Conservation (phyloP, 148 eudicot species). For the Beta vulgaris region DNA sequence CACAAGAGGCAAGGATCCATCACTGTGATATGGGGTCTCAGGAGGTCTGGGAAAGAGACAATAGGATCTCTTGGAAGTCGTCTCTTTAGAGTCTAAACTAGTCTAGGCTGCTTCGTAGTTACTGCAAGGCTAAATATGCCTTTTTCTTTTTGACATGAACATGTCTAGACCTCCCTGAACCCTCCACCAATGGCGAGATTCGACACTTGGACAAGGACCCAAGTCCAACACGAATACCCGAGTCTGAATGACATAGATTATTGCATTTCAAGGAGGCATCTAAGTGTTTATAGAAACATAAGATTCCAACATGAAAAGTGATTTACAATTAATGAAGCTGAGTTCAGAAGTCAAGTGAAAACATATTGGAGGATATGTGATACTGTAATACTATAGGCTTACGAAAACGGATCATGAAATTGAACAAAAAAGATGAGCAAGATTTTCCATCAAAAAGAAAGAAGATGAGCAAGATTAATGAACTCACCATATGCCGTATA, state of each 20-base stretch:
- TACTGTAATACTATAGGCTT: neutral
- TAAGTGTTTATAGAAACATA: neutral
- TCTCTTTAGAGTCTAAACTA: neutral
- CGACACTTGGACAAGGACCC: too few relatives aligned
- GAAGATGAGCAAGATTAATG: constrained; percentile 13
- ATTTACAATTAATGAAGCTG: constrained; percentile 1
- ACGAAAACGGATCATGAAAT: neutral
- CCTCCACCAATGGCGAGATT: neutral
- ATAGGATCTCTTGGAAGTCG: neutral
- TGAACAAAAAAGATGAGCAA: neutral
- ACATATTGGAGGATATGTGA: neutral
- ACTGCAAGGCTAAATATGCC: neutral
- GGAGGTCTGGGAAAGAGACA: neutral
- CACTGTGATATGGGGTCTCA: neutral
- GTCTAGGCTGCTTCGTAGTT: neutral
- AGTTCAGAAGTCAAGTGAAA: neutral
- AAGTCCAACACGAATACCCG: too few relatives aligned
- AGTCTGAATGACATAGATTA: neutral
- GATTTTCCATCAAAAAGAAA: too few relatives aligned
- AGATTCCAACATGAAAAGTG: neutral
- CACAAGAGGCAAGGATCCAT: neutral
- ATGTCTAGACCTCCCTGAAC: neutral
- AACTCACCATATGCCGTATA: constrained; percentile 86
- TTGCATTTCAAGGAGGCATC: neutral
- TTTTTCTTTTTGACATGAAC: too few relatives aligned